phyloP scores from a whole-genome alignment of 129 eudicot genomes.

The Flaveria brownii region DNA sequence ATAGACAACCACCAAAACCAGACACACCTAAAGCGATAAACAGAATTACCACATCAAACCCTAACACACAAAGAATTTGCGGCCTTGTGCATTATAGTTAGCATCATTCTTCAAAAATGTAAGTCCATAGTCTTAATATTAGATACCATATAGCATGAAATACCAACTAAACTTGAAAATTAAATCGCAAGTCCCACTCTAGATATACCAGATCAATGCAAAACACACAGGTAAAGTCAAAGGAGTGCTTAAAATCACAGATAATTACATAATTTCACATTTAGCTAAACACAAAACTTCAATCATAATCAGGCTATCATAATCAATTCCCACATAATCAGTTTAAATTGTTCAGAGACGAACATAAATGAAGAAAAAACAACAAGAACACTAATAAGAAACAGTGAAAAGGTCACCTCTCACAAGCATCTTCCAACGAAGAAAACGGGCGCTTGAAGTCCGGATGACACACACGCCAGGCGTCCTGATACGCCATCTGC shows the following conservation, averaged over 20 bases:
- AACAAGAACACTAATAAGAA: not conserved
- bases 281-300: not conserved
- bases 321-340: not conserved
- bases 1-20: not conserved
- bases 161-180: not conserved
- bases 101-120: slow-evolving; percentile 13
- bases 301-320: not conserved
- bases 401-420: slow-evolving; percentile 23
- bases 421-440: slow-evolving; percentile 43
- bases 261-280: not conserved
- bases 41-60: slow-evolving; percentile 12
- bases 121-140: not conserved
- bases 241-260: not conserved
- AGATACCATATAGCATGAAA: not conserved
- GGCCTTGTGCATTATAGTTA: not conserved
- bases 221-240: not conserved
- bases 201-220: not conserved
- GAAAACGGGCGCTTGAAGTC: slow-evolving; percentile 49
- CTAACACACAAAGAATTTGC: not conserved
- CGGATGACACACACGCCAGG: slow-evolving; percentile 95
- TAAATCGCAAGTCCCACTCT: not conserved
- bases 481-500: slow-evolving; percentile 92
- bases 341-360: no score
- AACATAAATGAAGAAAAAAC: no score
- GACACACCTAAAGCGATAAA: slow-evolving; percentile 17